Conservation (phyloP, 257 asterid genomes). For the Solanum verrucosum region DNA sequence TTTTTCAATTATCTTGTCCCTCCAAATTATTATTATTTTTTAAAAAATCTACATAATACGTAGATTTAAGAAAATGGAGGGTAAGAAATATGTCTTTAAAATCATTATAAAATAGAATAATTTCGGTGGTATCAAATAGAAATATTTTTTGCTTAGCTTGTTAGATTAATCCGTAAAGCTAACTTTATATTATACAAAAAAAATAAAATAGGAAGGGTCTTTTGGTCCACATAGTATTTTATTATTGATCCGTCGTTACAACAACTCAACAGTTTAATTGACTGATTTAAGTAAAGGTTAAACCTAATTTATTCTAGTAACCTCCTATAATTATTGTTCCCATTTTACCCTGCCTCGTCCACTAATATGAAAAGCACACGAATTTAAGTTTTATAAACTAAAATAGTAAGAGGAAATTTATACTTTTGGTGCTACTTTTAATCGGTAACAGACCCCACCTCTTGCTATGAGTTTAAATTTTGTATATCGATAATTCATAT, state of each 20-base stretch:
- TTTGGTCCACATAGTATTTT: not conserved
- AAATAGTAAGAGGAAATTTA: not conserved
- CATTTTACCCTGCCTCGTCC: not conserved
- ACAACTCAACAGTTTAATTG: constrained; percentile 21
- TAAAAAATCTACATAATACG: not conserved
- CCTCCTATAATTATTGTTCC: not conserved
- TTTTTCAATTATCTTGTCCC: not conserved
- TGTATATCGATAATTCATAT: not conserved
- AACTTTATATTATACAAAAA: not conserved
- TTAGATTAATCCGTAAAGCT: not conserved
- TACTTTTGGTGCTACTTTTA: not conserved
- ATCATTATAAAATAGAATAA: not conserved
- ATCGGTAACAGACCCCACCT: not conserved
- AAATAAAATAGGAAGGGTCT: not conserved
- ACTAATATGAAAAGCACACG: not conserved
- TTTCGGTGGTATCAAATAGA: not conserved
- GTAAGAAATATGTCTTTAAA: no score
- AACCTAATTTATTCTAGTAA: constrained; percentile 11
- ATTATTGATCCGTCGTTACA: constrained; percentile 10
- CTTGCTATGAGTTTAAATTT: not conserved
- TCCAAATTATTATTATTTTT: not conserved
- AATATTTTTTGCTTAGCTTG: not conserved
- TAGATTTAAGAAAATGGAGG: not conserved
- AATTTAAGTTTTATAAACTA: not conserved
- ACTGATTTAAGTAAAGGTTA: constrained; percentile 19